Evolutionary conservation across 768 basidiomycete species (phyloP).

Genomic region (Cyclocybe cylindracea): DNA sequence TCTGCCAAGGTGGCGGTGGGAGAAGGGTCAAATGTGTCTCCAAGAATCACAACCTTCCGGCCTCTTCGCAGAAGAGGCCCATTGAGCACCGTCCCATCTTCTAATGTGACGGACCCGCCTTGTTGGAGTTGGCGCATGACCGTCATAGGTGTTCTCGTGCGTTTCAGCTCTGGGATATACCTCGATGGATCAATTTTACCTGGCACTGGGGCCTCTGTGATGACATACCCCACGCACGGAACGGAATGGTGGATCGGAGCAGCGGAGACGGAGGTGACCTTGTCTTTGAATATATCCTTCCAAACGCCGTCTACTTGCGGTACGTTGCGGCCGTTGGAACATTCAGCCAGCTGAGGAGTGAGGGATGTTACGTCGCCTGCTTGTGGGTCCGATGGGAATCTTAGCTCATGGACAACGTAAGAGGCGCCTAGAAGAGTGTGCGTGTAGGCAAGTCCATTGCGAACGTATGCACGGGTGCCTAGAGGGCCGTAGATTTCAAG

Average conservation of each 20-base stretch:
- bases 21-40: constrained; percentile 85
- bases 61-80: constrained; percentile 70
- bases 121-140: constrained; percentile 67
- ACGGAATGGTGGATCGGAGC: constrained; percentile 81
- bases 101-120: constrained; percentile 61
- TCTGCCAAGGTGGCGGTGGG: constrained; percentile 58
- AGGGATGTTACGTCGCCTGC: constrained; percentile 50
- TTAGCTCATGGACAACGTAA: constrained; percentile 85
- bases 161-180: constrained; percentile 68
- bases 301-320: constrained; percentile 59
- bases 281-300: constrained; percentile 62
- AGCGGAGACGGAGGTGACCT: constrained; percentile 63
- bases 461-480: constrained; percentile 81
- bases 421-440: constrained; percentile 64
- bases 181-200: constrained; percentile 73
- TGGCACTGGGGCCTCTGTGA: constrained; percentile 69
- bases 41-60: constrained; percentile 78
- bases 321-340: constrained; percentile 64
- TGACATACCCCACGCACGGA: constrained; percentile 78
- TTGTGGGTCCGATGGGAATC: constrained; percentile 58
- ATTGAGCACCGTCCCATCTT: constrained; percentile 70
- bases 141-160: constrained; percentile 69
- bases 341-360: constrained; percentile 54
- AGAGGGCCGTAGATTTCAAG: constrained; percentile 86
- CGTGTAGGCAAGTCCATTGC: constrained; percentile 66